These are phyloP conservation scores for Pestalotiopsis sp. DNA, from an alignment of 2,329 filamentous ascomycete species.

Conservation along the genomic window DNA sequence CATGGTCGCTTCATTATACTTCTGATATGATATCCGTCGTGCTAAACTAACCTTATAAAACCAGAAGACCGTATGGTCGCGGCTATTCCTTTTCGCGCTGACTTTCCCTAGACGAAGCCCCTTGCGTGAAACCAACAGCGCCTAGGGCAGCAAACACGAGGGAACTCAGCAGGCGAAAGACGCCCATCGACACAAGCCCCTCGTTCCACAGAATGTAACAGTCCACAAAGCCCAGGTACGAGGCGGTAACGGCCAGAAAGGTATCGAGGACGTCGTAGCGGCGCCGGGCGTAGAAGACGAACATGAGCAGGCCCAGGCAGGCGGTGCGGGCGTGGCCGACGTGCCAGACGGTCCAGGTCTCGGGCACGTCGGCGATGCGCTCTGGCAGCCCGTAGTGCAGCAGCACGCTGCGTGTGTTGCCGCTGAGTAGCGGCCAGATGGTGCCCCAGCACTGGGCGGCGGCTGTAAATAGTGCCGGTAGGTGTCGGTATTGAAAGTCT, in stretches of 20 bases:
- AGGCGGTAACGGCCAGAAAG: conserved; percentile 15
- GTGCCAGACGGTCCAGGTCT: conserved; percentile 18
- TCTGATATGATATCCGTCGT: too few relatives aligned
- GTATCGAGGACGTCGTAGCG: conserved; percentile 21
- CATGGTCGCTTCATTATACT: too few relatives aligned
- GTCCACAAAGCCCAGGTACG: conserved; percentile 18
- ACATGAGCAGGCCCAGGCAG: conserved; percentile 20
- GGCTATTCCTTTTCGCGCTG: too few relatives aligned
- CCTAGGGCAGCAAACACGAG: conserved; percentile 18
- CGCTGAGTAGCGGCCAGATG: conserved; percentile 17
- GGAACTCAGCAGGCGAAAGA: conserved; percentile 18
- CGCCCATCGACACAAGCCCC: conserved; percentile 12
- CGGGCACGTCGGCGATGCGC: conserved; percentile 18
- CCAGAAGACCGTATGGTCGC: too few relatives aligned
- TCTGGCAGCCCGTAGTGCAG: conserved; percentile 18
- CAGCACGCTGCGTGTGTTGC: conserved; percentile 17
- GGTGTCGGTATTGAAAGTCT: conserved; percentile 16
- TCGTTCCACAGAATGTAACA: conserved; percentile 17
- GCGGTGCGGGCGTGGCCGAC: conserved; percentile 20
- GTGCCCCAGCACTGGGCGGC: conserved; percentile 17
- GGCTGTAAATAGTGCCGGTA: conserved; percentile 18
- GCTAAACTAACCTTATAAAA: too few relatives aligned
- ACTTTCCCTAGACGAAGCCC: neutral
- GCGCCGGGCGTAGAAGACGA: conserved; percentile 19
- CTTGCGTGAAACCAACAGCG: neutral